Evolutionary conservation across 805 yeast species (phyloP), one percentile per base, ranked within the genome.

Genomic region (Tetrapisispora phaffii): DNA sequence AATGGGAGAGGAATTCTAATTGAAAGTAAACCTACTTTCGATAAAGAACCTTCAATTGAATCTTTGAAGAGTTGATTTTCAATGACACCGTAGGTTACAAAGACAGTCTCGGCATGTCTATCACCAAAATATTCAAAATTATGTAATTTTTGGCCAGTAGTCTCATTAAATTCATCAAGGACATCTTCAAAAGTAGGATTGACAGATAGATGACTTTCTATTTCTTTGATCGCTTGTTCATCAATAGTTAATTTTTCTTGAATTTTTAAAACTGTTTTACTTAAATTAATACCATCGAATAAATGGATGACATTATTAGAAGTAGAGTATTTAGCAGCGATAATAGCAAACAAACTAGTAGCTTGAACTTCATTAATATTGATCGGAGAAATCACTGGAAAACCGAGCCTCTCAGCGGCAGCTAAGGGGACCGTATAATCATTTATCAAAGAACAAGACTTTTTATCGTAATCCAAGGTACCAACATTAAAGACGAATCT

Each of bases 1-100:
- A 88, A 87, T 12, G 96, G 96, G 44, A 81, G 67, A 45, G 94
- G 90, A 37, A 85, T 77, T 65, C 96, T 77, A 41, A 80, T 75
- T 45, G 81, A 74, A 46, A 89, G 63, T 41, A 82, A 76, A 51
- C 88, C 95, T 42, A 77, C 73, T n/a, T 69, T 63, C 16, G 60
- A 50, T 42, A 63, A 61, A 15, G 45, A 39, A 19, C 59, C 58
- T 29, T 59, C 51, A 39, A 80, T 67, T 24, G 74, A 70, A 23
- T 67, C 63, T 40, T 74, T 55, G 34, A 85, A 71, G 45, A 77
- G 65, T 45, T 77, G 69, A 16, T 82, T 68, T 60, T 83, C 88
- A 36, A 74, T 65, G 34, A 93, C 72, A 21, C 96, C 95, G 52
- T 83, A 79, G n/a, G 80, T 71, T 29, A 88, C 90, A 61, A 85